phyloP scores from a whole-genome alignment of 1,284 basidiomycete species.

The Boletellus deceptivus region DNA sequence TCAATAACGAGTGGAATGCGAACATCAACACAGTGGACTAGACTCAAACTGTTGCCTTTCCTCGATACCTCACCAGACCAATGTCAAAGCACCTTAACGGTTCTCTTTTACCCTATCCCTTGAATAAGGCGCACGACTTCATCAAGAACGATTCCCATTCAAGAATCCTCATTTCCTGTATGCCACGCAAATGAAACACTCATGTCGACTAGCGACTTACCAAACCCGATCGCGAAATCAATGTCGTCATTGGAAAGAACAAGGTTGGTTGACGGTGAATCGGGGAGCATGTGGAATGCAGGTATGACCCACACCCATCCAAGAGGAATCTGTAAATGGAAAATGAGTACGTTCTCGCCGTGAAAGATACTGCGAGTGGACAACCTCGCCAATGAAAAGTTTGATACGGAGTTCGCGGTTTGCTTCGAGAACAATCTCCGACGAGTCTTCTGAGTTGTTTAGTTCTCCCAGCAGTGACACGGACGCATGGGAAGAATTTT shows the following conservation, averaged over 20 bases:
- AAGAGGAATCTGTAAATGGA: constrained; percentile 58
- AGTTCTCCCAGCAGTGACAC: neutral
- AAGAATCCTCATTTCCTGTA: neutral
- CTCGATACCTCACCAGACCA: too few relatives aligned
- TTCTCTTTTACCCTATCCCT: neutral
- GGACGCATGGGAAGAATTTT: constrained; percentile 2
- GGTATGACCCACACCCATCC: constrained; percentile 86
- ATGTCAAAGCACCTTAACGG: too few relatives aligned
- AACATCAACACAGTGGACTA: neutral
- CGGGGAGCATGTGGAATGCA: constrained; percentile 63
- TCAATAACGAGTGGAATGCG: neutral
- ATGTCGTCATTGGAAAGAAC: constrained; percentile 57
- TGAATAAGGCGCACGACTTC: neutral
- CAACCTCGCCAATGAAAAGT: constrained; percentile 71
- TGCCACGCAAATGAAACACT: constrained; percentile 52
- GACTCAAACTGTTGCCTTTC: neutral
- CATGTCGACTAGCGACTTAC: constrained; percentile 62
- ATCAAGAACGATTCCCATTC: neutral
- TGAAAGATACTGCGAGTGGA: neutral
- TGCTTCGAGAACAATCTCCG: constrained; percentile 63
- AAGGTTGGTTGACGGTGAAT: constrained; percentile 27
- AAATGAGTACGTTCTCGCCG: constrained; percentile 1
- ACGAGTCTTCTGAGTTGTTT: constrained; percentile 1
- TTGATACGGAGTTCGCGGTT: constrained; percentile 75
- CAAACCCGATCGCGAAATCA: constrained; percentile 76